phyloP scores from a whole-genome alignment of 306 rosid genomes.

The Mimosa bimucronata region DNA sequence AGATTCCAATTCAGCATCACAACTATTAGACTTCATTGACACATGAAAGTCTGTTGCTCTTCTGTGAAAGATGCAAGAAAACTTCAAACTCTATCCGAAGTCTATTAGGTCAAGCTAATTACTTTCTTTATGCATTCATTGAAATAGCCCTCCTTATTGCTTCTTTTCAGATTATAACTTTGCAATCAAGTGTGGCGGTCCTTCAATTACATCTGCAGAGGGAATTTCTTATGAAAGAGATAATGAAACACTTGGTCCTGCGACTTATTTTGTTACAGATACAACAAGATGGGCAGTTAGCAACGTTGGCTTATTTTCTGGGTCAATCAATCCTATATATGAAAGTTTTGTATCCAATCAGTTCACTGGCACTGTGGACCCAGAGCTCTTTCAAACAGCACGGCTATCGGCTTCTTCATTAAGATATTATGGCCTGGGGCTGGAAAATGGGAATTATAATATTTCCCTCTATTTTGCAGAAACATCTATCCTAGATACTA shows the following conservation, averaged over 20 bases:
- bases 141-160: constrained; percentile 3
- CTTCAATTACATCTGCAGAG: constrained; percentile 37
- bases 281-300: constrained; percentile 71
- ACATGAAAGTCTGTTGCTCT: not conserved
- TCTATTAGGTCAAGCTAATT: not conserved
- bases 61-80: not conserved
- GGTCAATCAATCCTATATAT: constrained; percentile 31
- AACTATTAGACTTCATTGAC: not conserved
- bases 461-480: constrained; percentile 74
- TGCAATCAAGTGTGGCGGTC: constrained; percentile 75
- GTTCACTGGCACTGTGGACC: constrained; percentile 47
- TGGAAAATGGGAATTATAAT: constrained; percentile 68
- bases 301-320: constrained; percentile 64
- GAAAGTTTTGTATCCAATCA: constrained; percentile 41
- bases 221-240: constrained; percentile 56
- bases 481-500: constrained; percentile 41
- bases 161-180: constrained; percentile 60
- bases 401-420: constrained; percentile 80
- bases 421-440: constrained; percentile 80
- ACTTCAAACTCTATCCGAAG: not conserved
- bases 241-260: constrained; percentile 65
- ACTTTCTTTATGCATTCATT: not conserved
- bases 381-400: constrained; percentile 70
- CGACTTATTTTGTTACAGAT: constrained; percentile 64
- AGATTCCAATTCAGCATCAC: not conserved